These are phyloP conservation scores for Linnemannia elongata DNA, from an alignment of 192 early-diverging fungal species.

Conservation along the genomic window DNA sequence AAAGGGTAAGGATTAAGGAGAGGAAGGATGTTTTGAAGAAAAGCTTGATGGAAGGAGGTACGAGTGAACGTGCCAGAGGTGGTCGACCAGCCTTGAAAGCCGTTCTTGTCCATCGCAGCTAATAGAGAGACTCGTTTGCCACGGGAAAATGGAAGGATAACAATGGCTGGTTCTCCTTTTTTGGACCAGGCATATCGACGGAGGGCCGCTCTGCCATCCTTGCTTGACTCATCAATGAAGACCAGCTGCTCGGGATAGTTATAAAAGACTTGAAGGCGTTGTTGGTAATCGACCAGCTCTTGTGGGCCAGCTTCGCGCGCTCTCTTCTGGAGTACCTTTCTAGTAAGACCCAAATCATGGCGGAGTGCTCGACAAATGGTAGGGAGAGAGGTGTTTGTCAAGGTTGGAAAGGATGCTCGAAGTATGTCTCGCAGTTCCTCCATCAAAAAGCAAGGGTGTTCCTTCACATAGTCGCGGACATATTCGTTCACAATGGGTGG, in stretches of 20 bases:
- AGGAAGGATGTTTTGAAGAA: not conserved
- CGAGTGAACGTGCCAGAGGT: not conserved
- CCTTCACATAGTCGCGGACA: not conserved
- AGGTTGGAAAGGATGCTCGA: not conserved
- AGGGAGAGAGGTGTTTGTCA: not conserved
- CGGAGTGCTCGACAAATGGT: constrained; percentile 1
- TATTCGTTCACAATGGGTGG: too few species aligned
- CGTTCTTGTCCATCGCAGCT: not conserved
- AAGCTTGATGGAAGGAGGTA: not conserved
- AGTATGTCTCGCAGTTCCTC: not conserved
- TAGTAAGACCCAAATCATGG: too few species aligned
- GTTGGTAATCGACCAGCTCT: too few species aligned
- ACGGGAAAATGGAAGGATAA: not conserved
- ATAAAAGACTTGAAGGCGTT: too few species aligned
- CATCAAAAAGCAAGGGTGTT: not conserved
- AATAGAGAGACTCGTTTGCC: not conserved
- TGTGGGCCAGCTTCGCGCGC: too few species aligned
- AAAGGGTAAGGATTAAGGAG: not conserved
- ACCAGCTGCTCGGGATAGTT: too few species aligned
- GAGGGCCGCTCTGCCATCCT: not conserved
- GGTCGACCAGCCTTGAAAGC: not conserved
- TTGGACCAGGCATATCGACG: constrained; percentile 1
- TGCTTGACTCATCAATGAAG: too few species aligned
- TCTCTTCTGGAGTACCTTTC: too few species aligned
- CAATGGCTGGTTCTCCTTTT: not conserved